Percentiles rank a stretch among this genome's conserved stretches.
Conservation (phyloP, 2,329 filamentous ascomycete genomes). For the Proliferodiscus dingleyae region DNA sequence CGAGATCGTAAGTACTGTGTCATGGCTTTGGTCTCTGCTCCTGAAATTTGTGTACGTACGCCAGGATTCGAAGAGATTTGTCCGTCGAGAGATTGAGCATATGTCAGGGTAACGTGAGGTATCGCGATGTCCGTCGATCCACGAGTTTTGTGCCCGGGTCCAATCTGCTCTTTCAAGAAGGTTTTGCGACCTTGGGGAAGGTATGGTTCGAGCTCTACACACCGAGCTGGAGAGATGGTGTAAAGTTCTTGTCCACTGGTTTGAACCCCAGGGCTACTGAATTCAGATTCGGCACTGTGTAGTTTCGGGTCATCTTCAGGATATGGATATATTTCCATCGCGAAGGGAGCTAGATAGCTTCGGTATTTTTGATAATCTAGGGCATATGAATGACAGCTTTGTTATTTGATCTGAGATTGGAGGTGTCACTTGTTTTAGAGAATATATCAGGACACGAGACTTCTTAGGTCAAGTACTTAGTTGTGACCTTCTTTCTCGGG, state of each 20-base stretch:
- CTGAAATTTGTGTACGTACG: conserved; percentile 77
- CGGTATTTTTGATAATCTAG: too few species aligned
- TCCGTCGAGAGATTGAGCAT: conserved; percentile 84
- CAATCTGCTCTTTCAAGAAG: not conserved
- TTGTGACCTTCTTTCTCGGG: too few species aligned
- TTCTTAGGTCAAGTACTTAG: too few species aligned
- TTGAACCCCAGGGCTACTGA: not conserved
- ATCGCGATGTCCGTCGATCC: not conserved
- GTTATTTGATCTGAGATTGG: too few species aligned
- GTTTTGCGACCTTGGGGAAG: conserved; percentile 1
- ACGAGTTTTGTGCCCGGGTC: too few species aligned
- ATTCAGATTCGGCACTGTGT: too few species aligned
- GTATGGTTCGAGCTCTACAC: conserved; percentile 1
- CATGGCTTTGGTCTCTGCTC: conserved; percentile 81
- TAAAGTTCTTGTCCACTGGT: not conserved
- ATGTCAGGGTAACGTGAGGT: conserved; percentile 73
- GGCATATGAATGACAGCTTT: too few species aligned
- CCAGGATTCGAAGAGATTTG: conserved; percentile 50
- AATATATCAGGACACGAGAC: too few species aligned
- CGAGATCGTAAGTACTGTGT: conserved; percentile 81
- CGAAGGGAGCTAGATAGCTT: too few species aligned
- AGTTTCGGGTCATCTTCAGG: too few species aligned
- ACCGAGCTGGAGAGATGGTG: not conserved
- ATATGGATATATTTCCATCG: too few species aligned
- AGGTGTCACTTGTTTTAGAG: too few species aligned